These are phyloP conservation scores for Cutaneotrichosporon cyanovorans DNA, from an alignment of 1,284 basidiomycete genomes.

Conservation along the genomic window DNA sequence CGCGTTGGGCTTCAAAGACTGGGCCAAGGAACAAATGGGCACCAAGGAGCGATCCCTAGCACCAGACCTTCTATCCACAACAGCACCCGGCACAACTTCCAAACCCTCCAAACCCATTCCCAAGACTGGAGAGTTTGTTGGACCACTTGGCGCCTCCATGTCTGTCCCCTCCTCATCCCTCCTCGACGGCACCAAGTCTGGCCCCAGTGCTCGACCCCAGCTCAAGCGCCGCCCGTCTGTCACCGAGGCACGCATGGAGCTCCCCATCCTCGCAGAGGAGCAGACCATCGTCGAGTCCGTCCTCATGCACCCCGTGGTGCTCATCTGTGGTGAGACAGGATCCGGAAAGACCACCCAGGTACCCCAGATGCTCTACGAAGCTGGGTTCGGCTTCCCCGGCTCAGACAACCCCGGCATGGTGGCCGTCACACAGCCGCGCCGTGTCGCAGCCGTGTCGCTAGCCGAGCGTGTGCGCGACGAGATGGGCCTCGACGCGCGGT, in stretches of 20 bases:
- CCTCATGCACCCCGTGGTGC: constrained; percentile 67
- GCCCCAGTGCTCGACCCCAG: constrained; percentile 51
- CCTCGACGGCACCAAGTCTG: constrained; percentile 16
- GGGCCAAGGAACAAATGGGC: constrained; percentile 65
- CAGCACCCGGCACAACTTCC: constrained; percentile 10
- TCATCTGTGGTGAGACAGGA: constrained; percentile 80
- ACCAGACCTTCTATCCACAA: constrained; percentile 20
- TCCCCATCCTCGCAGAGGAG: constrained; percentile 91
- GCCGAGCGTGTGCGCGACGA: constrained; percentile 85
- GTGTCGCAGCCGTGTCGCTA: constrained; percentile 96
- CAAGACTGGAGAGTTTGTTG: constrained; percentile 32
- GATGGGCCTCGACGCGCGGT: constrained; percentile 58
- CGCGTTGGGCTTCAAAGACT: constrained; percentile 65
- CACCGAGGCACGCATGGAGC: constrained; percentile 64
- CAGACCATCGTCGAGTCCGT: constrained; percentile 90
- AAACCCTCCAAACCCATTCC: constrained; percentile 15
- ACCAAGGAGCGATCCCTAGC: not conserved
- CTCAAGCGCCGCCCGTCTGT: constrained; percentile 67
- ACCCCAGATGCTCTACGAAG: constrained; percentile 87
- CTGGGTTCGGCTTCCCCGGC: constrained; percentile 78
- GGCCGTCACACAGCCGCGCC: constrained; percentile 92
- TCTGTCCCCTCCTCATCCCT: constrained; percentile 39
- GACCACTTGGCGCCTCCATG: constrained; percentile 41
- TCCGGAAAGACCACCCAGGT: constrained; percentile 98
- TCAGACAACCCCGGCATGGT: constrained; percentile 98